phyloP scores from a whole-genome alignment of 306 rosid species.

The Adenanthera pavonina region DNA sequence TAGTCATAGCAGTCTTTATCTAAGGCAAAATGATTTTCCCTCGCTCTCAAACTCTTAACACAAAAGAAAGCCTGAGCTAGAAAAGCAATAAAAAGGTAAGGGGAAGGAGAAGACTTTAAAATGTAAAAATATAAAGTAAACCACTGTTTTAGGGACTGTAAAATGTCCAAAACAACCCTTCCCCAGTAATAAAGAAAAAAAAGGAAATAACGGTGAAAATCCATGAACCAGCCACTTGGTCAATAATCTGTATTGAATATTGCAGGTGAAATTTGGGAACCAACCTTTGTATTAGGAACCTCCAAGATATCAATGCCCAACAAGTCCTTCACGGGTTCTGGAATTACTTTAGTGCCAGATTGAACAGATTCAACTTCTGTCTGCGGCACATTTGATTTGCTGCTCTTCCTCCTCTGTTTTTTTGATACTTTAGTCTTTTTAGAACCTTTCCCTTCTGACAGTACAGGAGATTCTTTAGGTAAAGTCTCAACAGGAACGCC shows the following conservation, averaged over 20 bases:
- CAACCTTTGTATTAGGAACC: constrained; percentile 59
- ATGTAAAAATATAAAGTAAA: constrained; percentile 2
- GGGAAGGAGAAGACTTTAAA: not conserved
- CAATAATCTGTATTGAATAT: constrained; percentile 4
- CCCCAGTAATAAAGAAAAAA: not conserved
- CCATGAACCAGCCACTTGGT: not conserved
- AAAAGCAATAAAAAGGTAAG: not conserved
- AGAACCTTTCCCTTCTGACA: constrained; percentile 68
- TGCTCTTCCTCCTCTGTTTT: constrained; percentile 71
- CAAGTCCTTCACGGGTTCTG: constrained; percentile 53
- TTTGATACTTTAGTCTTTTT: constrained; percentile 61
- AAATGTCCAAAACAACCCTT: not conserved
- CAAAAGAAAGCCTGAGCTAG: not conserved
- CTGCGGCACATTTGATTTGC: constrained; percentile 49
- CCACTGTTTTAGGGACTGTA: not conserved
- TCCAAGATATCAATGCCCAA: constrained; percentile 42
- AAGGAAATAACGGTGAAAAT: constrained; percentile 3
- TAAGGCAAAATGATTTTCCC: not conserved
- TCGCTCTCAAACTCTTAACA: constrained; percentile 5
- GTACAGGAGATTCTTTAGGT: constrained; percentile 49
- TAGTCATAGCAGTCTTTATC: not conserved
- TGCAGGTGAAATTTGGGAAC: constrained; percentile 31
- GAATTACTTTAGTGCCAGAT: constrained; percentile 50
- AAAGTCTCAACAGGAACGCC: constrained; percentile 65
- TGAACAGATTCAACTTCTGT: constrained; percentile 49